A percentile compares a stretch with the other conserved stretches of the same genome.
phyloP scores from a whole-genome alignment of 805 yeast genomes.

The Pichia phayaonensis region DNA sequence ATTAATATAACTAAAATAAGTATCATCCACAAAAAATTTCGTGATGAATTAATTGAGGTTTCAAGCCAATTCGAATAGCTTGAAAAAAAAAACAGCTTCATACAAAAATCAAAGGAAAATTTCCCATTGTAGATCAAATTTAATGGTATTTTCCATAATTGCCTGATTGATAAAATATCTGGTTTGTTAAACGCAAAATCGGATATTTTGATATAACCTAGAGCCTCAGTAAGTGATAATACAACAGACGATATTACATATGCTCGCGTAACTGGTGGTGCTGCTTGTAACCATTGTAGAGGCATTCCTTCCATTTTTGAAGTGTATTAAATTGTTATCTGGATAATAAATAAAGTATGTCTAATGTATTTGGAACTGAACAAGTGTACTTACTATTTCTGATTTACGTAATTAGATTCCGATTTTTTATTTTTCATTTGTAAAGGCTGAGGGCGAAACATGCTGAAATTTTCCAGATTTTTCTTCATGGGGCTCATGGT shows the following conservation, averaged over 20 bases:
- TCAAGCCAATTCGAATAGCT: conserved; percentile 35
- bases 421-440: neutral
- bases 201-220: conserved; percentile 26
- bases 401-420: neutral
- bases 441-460: neutral
- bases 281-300: conserved; percentile 33
- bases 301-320: conserved; percentile 30
- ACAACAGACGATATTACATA: conserved; percentile 29
- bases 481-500: neutral
- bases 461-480: neutral
- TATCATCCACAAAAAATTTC: conserved; percentile 35
- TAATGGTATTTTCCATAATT: conserved; percentile 31
- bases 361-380: neutral
- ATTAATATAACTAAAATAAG: conserved; percentile 24
- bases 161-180: conserved; percentile 6
- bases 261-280: conserved; percentile 40
- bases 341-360: neutral
- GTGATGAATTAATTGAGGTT: conserved; percentile 24
- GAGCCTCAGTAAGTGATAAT: conserved; percentile 27
- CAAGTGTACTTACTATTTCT: neutral
- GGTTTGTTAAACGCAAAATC: conserved; percentile 12
- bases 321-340: neutral
- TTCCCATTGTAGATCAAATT: conserved; percentile 34
- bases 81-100: conserved; percentile 30
- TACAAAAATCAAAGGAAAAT: conserved; percentile 30